Evolutionary conservation across 306 rosid genomes (phyloP).

Genomic region (Leucaena leucocephala): DNA sequence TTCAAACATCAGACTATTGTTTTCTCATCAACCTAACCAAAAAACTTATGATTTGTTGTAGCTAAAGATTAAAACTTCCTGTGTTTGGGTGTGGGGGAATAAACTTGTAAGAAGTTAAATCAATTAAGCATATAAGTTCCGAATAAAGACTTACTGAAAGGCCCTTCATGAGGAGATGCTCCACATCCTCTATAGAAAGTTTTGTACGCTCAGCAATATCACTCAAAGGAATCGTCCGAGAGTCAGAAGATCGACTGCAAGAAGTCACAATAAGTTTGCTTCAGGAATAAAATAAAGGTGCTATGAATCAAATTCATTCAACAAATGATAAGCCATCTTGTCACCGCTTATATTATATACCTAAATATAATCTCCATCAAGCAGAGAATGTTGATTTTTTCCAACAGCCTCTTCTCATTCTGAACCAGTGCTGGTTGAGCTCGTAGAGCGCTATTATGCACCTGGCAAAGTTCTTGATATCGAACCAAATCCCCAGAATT

Average conservation of each 20-base stretch:
- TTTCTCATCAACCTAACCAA: too few relatives aligned
- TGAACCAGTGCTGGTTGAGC: constrained; percentile 93
- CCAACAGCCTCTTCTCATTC: constrained; percentile 83
- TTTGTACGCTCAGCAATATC: constrained; percentile 86
- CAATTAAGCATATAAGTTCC: not conserved
- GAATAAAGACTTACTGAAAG: constrained; percentile 73
- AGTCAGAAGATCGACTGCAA: constrained; percentile 92
- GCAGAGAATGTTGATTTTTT: constrained; percentile 91
- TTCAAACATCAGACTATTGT: too few relatives aligned
- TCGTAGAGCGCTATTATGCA: constrained; percentile 80
- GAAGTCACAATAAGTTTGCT: constrained; percentile 25
- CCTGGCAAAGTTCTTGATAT: constrained; percentile 87
- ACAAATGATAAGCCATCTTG: constrained; percentile 8
- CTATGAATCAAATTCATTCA: not conserved
- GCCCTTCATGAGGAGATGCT: constrained; percentile 94
- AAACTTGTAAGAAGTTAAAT: too few relatives aligned
- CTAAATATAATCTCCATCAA: constrained; percentile 99
- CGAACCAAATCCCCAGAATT: constrained; percentile 86
- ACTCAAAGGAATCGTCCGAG: constrained; percentile 87
- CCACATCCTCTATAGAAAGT: constrained; percentile 93
- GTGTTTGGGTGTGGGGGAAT: too few relatives aligned
- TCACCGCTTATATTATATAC: constrained; percentile 36
- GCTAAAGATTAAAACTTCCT: too few relatives aligned
- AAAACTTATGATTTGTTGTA: too few relatives aligned
- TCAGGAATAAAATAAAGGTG: not conserved